Evolutionary conservation across 2,329 filamentous ascomycete species (phyloP), one percentile per base, ranked within the genome.

Genomic region (Fusarium torulosum): DNA sequence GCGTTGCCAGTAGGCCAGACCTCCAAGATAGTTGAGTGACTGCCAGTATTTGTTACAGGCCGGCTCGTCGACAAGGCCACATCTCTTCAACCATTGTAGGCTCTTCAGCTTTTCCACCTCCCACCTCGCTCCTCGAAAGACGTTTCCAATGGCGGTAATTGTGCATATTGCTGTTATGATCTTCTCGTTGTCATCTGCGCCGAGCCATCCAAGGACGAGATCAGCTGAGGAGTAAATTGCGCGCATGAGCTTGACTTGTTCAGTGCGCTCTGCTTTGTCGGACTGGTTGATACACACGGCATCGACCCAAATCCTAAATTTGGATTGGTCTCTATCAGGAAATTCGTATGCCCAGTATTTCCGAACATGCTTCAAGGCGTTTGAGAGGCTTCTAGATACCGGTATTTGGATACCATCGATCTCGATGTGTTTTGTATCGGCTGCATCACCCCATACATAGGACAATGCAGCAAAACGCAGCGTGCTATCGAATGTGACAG

Each of bases 201-300:
- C 14, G 4, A 25, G 4, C 57, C 56, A 60, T 27, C 57, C 57
- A 21, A 27, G 57, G 0, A 60, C 38, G 1, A 59, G 31, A 35
- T 60, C 57, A 15, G 40, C 43, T 51, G 7, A 58, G n/a, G 9
- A 59, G 19, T 33, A 60, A 8, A 60, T 59, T 4, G 33, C 31
- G 9, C 44, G 37, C 54, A 60, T 60, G n/a, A 58, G 57, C 13
- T 59, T 59, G 17, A 60, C 57, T 44, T 60, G 54, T 2, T 52
- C 54, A 6, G 46, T 60, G 14, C 57, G 57, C 5, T 60, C 57
- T 6, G 17, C n/a, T 4, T 49, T 17, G 1, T 60, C n/a, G 7
- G 14, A 11, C 31, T 60, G 57, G 2, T 60, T 7, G 38, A 60
- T 60, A 0, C 43, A 59, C 6, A 60, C 14, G 1, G 57, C 54